These are phyloP conservation scores for Epichloe aotearoae DNA, from an alignment of 2,329 filamentous ascomycete species.

Conservation along the genomic window DNA sequence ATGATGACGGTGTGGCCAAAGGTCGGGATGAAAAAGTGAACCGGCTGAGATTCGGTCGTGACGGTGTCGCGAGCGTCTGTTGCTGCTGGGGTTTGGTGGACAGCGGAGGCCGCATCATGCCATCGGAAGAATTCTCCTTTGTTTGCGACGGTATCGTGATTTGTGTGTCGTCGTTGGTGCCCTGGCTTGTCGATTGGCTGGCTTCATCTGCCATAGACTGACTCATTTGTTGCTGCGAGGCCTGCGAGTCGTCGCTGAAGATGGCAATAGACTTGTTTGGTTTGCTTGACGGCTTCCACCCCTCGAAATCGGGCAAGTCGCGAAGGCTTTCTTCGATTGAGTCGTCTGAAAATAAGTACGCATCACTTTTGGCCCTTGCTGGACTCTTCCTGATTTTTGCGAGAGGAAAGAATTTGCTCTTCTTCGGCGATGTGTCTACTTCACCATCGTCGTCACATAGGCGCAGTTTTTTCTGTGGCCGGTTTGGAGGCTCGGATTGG, in stretches of 20 bases:
- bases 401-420: conserved; percentile 41
- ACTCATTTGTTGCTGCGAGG: conserved; percentile 9
- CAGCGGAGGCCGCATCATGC: conserved; percentile 17
- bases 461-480: conserved; percentile 46
- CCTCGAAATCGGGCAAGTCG: conserved; percentile 37
- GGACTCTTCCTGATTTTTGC: conserved; percentile 14
- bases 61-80: conserved; percentile 15
- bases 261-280: conserved; percentile 26
- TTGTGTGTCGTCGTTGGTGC: not conserved
- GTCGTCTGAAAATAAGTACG: conserved; percentile 40
- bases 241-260: conserved; percentile 29
- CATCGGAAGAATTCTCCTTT: not conserved
- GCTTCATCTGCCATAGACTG: conserved; percentile 3
- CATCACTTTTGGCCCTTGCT: conserved; percentile 23
- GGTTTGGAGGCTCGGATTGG: conserved; percentile 12
- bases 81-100: conserved; percentile 9
- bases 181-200: conserved; percentile 1
- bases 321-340: conserved; percentile 41
- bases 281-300: conserved; percentile 28
- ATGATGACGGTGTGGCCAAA: conserved; percentile 22
- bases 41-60: conserved; percentile 18
- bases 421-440: conserved; percentile 24
- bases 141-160: not conserved
- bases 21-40: conserved; percentile 22
- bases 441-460: conserved; percentile 32